phyloP scores from a whole-genome alignment of 495 filamentous ascomycete species.

The Massariosphaeria phaeospora region DNA sequence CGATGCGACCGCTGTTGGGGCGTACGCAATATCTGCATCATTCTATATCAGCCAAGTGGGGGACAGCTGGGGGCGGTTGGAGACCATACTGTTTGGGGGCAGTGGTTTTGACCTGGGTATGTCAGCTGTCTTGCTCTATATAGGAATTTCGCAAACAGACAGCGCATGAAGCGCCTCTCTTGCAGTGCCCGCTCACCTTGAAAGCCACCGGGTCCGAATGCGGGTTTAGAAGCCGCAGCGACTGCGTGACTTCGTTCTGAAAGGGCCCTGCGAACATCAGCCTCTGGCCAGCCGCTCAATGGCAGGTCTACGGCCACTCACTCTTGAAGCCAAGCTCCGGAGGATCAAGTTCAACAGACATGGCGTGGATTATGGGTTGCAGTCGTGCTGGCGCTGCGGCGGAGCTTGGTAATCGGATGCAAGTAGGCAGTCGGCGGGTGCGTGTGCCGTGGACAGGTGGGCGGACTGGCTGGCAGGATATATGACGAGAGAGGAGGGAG shows the following conservation, averaged over 20 bases:
- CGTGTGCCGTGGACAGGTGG: not conserved
- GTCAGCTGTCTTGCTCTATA: conserved; percentile 12
- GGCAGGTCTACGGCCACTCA: conserved; percentile 45
- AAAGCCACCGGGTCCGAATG: conserved; percentile 80
- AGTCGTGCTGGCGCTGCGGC: not conserved
- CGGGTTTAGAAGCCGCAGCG: conserved; percentile 72
- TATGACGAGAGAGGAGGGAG: not conserved
- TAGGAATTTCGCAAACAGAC: not conserved
- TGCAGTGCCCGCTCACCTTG: conserved; percentile 60
- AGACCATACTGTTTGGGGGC: conserved; percentile 90
- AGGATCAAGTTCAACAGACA: conserved; percentile 93
- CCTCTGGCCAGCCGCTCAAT: not conserved
- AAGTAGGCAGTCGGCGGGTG: not conserved
- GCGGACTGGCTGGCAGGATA: not conserved
- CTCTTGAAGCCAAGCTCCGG: conserved; percentile 88
- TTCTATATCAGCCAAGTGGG: conserved; percentile 10
- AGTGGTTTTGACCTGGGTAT: conserved; percentile 87
- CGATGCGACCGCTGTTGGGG: conserved; percentile 93
- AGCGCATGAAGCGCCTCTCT: conserved; percentile 12
- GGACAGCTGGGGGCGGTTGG: not conserved
- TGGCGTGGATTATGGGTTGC: conserved; percentile 44
- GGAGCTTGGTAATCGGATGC: conserved; percentile 22
- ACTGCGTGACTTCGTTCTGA: conserved; percentile 81
- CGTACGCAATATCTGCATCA: conserved; percentile 84
- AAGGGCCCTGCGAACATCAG: conserved; percentile 67